Evolutionary conservation across 1,284 basidiomycete species (phyloP), one percentile per base, ranked within the genome.

Genomic region (Ceratobasidium sp.): DNA sequence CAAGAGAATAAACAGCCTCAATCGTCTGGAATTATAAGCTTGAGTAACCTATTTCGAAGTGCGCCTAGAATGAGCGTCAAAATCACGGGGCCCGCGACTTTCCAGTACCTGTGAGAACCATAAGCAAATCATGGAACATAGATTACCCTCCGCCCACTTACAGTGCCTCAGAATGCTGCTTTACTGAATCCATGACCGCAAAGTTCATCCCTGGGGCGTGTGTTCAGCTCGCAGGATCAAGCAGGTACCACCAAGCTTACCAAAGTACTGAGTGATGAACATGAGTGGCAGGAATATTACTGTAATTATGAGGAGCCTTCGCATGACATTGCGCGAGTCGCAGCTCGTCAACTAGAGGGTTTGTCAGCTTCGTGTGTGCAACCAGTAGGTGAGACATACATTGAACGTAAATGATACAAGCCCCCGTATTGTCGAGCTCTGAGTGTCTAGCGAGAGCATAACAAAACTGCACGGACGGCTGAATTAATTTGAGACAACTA

Each of bases 231-330:
- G n/a, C 24, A 54, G 31, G 62, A 61, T 43, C 65, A 76, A 41
- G 6, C n/a, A 59, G 19, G 53, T 46, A 31, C 1, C 58, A 74
- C 37, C 31, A 27, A 7, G n/a, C 75, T 43, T 24, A 76, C 76
- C 88, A 78, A 92, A 91, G 81, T 91, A 92, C 49, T 90, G 90
- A 16, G 89, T 89, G 22, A 92, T 83, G 31, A 92, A 83, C 1
- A 89, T 91, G 24, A 91, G 80, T 0, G 90, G 90, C 11, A 92
- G 80, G 82, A 89, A 92, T 77, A 91, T 88, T 78, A 92, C 88
- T 1, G 89, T 91, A 0, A 86, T 86, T 19, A 90, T 78, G 9
- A 71, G 43, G 8, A 71, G 37, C 14, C 41, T 48, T 11, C 68
- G 53, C 54, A 71, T 71, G 16, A 71, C 54, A 31, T 71, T 43